phyloP scores from a whole-genome alignment of 208 protist species.

The Leishmania tarentolae region DNA sequence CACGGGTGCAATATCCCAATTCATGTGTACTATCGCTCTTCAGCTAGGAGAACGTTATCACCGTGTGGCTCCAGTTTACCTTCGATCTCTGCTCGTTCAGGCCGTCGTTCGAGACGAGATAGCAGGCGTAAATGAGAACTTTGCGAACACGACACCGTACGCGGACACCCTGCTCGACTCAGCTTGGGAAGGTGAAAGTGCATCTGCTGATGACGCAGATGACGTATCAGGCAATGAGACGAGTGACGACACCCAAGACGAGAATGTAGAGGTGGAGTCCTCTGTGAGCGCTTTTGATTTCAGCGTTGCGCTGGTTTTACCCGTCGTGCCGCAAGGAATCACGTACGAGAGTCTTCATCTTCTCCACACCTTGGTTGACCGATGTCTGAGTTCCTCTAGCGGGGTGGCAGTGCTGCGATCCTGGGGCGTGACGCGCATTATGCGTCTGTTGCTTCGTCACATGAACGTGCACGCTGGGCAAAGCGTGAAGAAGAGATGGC shows the following conservation, averaged over 20 bases:
- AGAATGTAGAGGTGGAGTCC: constrained; percentile 19
- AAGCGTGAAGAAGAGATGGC: constrained; percentile 39
- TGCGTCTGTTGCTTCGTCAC: constrained; percentile 52
- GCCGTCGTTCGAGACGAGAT: constrained; percentile 37
- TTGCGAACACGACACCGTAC: constrained; percentile 24
- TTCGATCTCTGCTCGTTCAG: constrained; percentile 36
- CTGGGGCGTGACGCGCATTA: constrained; percentile 70
- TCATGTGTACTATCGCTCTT: constrained; percentile 35
- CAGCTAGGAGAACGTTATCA: constrained; percentile 36
- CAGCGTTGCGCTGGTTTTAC: constrained; percentile 53
- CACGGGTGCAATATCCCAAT: constrained; percentile 35
- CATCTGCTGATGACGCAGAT: constrained; percentile 9
- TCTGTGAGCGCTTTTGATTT: constrained; percentile 68
- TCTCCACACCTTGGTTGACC: constrained; percentile 63
- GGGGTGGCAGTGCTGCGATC: constrained; percentile 41
- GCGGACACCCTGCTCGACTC: constrained; percentile 20
- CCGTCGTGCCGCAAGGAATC: constrained; percentile 36
- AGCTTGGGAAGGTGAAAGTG: constrained; percentile 28
- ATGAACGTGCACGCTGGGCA: constrained; percentile 35
- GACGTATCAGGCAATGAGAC: background rate
- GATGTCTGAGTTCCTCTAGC: constrained; percentile 40
- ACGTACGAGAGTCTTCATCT: constrained; percentile 45
- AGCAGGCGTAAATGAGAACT: constrained; percentile 11
- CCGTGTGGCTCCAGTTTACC: constrained; percentile 29
- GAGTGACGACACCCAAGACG: constrained; percentile 13